Base-by-base conservation (phyloP, 768 basidiomycete species). In the Phanerochaete sordida region DNA sequence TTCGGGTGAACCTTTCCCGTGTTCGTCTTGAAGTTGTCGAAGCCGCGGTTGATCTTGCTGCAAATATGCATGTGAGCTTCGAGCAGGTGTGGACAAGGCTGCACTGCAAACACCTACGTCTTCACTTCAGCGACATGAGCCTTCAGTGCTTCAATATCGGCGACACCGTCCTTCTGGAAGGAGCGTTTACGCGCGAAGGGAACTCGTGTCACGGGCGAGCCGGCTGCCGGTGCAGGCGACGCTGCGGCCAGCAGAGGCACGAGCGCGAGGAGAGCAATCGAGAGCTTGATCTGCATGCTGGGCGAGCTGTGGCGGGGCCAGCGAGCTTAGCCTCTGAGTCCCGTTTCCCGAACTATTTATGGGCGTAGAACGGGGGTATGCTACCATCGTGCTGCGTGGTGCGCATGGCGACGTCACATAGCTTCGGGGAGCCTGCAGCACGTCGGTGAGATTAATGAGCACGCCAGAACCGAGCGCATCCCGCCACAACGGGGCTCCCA, bases 81-180 rank as follows among this genome's bases (percentile, higher is more conserved):
- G 23, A 58, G 48, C 27, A 1, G 2, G 58, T 57, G 3, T 1
- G 1, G 16, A 2, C 28, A 8, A 4, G 1, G 16, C 19, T 2
- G 23, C n/a, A 33, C 5, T 8, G 1, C 4, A 33, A 19, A 11
- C 13, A 26, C 45, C 9, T 62, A 66, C 49, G 33, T 66, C 63
- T 35, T 35, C 7, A 35, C 33, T 13, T 28, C 60, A 59, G 35
- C 47, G 58, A 68, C 64, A 61, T 68, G 47, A 65, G 66, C 68
- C 19, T 61, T 50, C 33, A 77, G 56, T 11, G 65, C 66, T 30
- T 73, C 71, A 45, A 76, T 31, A 2, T 54, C 67, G 16, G 77
- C 67, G 58, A 78, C 72, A 76, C 77, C 79, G 63, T 68, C 78
- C 11, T 64, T 64, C 64, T 65, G 46, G 16, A 66, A 19, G 21